phyloP scores from a whole-genome alignment of 2,329 filamentous ascomycete genomes.

The Colletotrichum chrysophilum region DNA sequence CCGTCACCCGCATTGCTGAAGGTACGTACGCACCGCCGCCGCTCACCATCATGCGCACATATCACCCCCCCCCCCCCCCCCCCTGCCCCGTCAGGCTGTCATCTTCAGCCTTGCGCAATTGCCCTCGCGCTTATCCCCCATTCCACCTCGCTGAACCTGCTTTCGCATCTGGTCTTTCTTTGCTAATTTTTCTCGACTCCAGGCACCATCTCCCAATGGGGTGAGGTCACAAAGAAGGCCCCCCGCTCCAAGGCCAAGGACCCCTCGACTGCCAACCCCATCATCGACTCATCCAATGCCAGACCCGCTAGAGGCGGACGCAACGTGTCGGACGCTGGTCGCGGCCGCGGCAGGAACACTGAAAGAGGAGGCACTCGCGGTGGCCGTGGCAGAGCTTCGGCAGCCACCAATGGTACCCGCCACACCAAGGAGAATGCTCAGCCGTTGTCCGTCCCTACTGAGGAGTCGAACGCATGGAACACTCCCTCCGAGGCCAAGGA shows the following conservation, averaged over 20 bases:
- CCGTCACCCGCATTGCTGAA: slow-evolving; percentile 81
- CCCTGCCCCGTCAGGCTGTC: slow-evolving; percentile 5
- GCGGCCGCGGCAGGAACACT: slow-evolving; percentile 63
- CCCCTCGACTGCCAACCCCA: slow-evolving; percentile 55
- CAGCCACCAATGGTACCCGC: slow-evolving; percentile 67
- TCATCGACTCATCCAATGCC: slow-evolving; percentile 49
- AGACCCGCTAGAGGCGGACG: slow-evolving; percentile 66
- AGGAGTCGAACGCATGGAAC: slow-evolving; percentile 70
- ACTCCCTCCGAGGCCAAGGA: slow-evolving; percentile 43
- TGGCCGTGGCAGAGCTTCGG: slow-evolving; percentile 66
- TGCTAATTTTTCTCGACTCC: slow-evolving; percentile 31
- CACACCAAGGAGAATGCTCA: slow-evolving; percentile 53
- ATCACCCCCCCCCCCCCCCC: no score
- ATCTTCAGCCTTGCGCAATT: slow-evolving; percentile 2
- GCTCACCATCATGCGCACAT: neutral
- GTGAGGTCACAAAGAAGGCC: slow-evolving; percentile 82
- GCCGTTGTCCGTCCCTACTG: slow-evolving; percentile 69
- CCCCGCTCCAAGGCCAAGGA: slow-evolving; percentile 77
- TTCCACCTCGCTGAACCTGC: neutral
- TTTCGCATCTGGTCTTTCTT: neutral
- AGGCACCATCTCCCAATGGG: slow-evolving; percentile 85
- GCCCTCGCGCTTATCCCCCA: neutral
- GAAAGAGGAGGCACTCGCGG: slow-evolving; percentile 64
- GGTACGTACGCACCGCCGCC: slow-evolving; percentile 53
- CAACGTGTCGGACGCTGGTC: slow-evolving; percentile 64